A percentile compares a stretch with the other conserved stretches of the same genome.
Evolutionary conservation across 331 rosid species (phyloP).

Genomic region (Rosa hybrid): DNA sequence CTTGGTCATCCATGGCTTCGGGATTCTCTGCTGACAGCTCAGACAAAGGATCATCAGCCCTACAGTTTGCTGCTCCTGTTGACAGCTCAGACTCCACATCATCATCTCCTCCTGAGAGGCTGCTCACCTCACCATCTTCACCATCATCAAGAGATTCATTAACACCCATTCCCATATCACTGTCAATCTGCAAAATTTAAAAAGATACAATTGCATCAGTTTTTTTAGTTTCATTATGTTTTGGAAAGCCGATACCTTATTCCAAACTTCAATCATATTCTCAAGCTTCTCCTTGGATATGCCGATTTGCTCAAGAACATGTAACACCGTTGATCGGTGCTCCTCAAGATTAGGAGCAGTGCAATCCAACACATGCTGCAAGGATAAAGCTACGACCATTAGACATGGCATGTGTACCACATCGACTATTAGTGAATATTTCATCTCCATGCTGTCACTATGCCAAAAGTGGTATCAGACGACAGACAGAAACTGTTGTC

Average conservation of each 20-base stretch:
- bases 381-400: conserved; percentile 27
- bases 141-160: conserved; percentile 40
- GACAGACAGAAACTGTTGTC: no score
- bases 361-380: conserved; percentile 89
- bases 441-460: conserved; percentile 2
- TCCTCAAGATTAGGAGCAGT: conserved; percentile 93
- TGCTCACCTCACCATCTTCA: conserved; percentile 37
- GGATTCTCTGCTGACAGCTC: conserved; percentile 28
- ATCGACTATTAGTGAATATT: background rate
- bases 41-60: conserved; percentile 15
- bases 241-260: conserved; percentile 58
- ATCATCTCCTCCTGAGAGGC: conserved; percentile 35
- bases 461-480: no score
- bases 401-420: background rate
- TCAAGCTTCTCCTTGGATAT: conserved; percentile 72
- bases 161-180: conserved; percentile 39
- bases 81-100: conserved; percentile 12
- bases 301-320: conserved; percentile 86
- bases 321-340: conserved; percentile 79
- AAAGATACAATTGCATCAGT: background rate
- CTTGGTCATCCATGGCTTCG: conserved; percentile 42
- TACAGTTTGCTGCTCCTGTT: conserved; percentile 13
- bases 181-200: conserved; percentile 67
- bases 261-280: conserved; percentile 97
- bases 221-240: background rate